phyloP scores from a whole-genome alignment of 2,329 filamentous ascomycete genomes.

The Colletotrichum sp. region DNA sequence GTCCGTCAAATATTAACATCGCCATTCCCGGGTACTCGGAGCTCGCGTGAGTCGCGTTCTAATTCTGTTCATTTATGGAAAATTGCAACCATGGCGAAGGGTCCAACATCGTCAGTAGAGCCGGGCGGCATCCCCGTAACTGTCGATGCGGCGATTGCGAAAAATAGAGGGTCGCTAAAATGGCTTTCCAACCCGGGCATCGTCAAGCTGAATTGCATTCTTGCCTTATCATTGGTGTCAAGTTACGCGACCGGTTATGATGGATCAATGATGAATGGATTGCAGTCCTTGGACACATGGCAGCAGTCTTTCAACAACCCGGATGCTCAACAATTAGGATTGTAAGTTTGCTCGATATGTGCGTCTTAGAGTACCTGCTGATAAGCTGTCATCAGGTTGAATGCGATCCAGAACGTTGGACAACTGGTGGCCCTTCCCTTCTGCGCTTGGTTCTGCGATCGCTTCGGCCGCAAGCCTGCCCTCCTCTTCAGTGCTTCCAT shows the following conservation, averaged over 20 bases:
- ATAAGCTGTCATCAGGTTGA: slow-evolving; percentile 23
- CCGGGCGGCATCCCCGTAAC: slow-evolving; percentile 6
- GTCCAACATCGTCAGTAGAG: neutral
- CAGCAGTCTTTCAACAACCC: slow-evolving; percentile 37
- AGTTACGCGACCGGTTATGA: slow-evolving; percentile 26
- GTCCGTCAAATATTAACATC: neutral
- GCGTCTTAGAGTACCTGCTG: fast-evolving
- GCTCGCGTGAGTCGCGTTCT: neutral
- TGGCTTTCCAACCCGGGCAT: slow-evolving; percentile 13
- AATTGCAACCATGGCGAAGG: neutral
- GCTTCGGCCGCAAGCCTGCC: slow-evolving; percentile 27
- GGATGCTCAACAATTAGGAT: slow-evolving; percentile 27
- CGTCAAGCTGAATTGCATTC: slow-evolving; percentile 2
- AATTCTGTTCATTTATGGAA: neutral
- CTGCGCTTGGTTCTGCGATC: slow-evolving; percentile 33
- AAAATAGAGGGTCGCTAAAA: neutral
- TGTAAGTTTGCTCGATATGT: slow-evolving; percentile 4
- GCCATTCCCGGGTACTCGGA: neutral
- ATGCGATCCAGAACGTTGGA: slow-evolving; percentile 36
- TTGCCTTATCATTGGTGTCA: slow-evolving; percentile 7
- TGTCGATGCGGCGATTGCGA: slow-evolving; percentile 9
- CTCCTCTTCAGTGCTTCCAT: slow-evolving; percentile 28
- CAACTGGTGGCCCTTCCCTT: slow-evolving; percentile 36
- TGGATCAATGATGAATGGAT: slow-evolving; percentile 46
- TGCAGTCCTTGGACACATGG: slow-evolving; percentile 41